Conservation (phyloP, 768 basidiomycete species). For the Peribolospora kevripleyi region DNA sequence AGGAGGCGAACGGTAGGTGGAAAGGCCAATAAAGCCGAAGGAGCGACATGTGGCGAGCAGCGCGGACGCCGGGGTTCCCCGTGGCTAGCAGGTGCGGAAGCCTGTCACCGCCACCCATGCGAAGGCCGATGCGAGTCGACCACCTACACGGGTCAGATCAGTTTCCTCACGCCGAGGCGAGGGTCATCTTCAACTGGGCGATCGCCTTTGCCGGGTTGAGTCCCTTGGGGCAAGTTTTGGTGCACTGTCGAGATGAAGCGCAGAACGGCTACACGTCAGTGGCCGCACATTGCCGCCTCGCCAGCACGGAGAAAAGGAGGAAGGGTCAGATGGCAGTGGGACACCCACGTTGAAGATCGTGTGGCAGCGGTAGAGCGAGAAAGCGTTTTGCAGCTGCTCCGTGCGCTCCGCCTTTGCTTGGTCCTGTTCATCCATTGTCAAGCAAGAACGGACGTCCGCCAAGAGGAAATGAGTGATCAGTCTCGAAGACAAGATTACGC, state of each 20-base stretch:
- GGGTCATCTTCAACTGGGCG: background rate
- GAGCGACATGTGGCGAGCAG: no score
- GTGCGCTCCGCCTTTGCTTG: slow-evolving; percentile 50
- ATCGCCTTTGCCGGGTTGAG: slow-evolving; percentile 29
- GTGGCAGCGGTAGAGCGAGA: slow-evolving; percentile 93
- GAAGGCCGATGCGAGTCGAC: no score
- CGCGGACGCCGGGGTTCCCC: no score
- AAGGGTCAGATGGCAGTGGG: background rate
- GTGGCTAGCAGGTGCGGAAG: no score
- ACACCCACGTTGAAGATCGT: slow-evolving; percentile 80
- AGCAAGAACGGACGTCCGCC: background rate
- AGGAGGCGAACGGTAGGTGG: no score
- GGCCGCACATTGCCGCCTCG: no score
- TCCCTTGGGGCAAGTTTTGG: slow-evolving; percentile 92
- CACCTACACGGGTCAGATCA: no score
- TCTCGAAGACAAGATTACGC: background rate
- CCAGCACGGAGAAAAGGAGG: background rate
- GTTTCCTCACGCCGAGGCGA: no score
- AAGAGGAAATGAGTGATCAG: background rate
- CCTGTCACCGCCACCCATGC: no score
- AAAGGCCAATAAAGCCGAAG: no score
- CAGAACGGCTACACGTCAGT: background rate
- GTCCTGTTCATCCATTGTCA: slow-evolving; percentile 29
- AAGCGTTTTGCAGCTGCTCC: slow-evolving; percentile 79
- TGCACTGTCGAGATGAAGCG: slow-evolving; percentile 25